phyloP scores from a whole-genome alignment of 2,329 filamentous ascomycete genomes.

The Tolypocladium cylindrosporum region DNA sequence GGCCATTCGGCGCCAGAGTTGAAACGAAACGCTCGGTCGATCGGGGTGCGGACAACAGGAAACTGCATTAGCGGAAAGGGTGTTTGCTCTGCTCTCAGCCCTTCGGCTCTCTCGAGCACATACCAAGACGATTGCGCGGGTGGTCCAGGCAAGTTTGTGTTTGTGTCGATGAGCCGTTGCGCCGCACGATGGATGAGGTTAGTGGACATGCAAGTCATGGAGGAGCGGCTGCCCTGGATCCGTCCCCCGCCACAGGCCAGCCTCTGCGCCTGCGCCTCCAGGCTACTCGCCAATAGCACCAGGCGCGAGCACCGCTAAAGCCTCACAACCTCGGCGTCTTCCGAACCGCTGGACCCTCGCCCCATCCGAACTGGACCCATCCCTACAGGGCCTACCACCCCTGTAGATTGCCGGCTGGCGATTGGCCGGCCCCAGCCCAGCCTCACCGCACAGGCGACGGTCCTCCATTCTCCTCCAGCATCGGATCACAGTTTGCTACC shows the following conservation, averaged over 20 bases:
- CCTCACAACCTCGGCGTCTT: not conserved
- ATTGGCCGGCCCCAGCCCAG: not conserved
- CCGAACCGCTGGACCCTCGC: not conserved
- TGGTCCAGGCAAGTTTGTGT: not conserved
- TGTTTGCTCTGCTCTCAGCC: not conserved
- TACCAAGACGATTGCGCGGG: no score
- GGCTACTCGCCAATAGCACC: not conserved
- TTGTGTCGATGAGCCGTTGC: not conserved
- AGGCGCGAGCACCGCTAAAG: not conserved
- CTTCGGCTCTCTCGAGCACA: no score
- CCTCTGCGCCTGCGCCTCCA: no score
- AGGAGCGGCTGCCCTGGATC: not conserved
- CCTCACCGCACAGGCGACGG: not conserved
- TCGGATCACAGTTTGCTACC: not conserved
- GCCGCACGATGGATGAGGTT: not conserved
- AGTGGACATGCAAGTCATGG: not conserved
- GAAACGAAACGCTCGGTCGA: not conserved
- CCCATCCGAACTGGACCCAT: not conserved
- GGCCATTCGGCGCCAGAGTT: no score
- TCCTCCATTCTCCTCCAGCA: not conserved
- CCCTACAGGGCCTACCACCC: not conserved
- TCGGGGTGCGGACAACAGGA: not conserved
- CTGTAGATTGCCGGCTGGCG: not conserved
- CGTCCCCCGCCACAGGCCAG: no score
- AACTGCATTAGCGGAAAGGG: not conserved